Evolutionary conservation across 129 eudicot genomes (phyloP).

Genomic region (Erigeron canadensis): DNA sequence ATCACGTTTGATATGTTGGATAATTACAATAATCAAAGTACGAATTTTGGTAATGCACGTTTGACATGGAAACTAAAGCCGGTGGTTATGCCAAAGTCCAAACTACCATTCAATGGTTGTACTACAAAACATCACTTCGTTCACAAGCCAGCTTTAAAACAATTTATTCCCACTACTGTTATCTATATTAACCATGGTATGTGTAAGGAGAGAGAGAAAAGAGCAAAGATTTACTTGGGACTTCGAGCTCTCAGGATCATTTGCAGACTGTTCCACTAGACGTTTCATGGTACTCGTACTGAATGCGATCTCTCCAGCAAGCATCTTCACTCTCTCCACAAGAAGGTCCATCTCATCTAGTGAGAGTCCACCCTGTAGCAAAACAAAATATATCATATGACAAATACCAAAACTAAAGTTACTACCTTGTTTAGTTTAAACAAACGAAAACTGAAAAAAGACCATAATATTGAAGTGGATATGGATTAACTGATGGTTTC

Average conservation of each 20-base stretch:
- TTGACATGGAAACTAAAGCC: neutral
- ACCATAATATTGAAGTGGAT: neutral
- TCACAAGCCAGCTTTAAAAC: conserved; percentile 16
- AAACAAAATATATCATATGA: conserved; percentile 18
- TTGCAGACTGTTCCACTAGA: conserved; percentile 78
- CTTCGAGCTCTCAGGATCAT: conserved; percentile 86
- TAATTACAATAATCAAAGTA: neutral
- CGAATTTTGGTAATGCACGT: neutral
- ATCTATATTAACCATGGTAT: conserved; percentile 4
- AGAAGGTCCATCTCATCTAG: conserved; percentile 91
- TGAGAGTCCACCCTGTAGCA: conserved; percentile 62
- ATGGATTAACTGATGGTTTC: too few relatives aligned
- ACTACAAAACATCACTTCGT: neutral
- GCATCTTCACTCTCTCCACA: conserved; percentile 98
- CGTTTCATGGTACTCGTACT: conserved; percentile 92
- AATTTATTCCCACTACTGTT: neutral
- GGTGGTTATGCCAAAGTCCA: neutral
- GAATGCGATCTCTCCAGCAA: conserved; percentile 97
- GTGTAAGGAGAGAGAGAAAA: neutral
- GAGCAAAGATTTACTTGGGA: conserved; percentile 45
- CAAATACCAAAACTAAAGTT: neutral
- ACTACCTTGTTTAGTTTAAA: neutral
- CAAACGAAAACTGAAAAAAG: neutral
- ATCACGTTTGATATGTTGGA: neutral
- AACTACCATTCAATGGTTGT: neutral